Percentiles rank a stretch among this genome's conserved stretches.
These are phyloP conservation scores for Backusella psychrophila DNA, from an alignment of 192 early-diverging fungal genomes.

Conservation along the genomic window DNA sequence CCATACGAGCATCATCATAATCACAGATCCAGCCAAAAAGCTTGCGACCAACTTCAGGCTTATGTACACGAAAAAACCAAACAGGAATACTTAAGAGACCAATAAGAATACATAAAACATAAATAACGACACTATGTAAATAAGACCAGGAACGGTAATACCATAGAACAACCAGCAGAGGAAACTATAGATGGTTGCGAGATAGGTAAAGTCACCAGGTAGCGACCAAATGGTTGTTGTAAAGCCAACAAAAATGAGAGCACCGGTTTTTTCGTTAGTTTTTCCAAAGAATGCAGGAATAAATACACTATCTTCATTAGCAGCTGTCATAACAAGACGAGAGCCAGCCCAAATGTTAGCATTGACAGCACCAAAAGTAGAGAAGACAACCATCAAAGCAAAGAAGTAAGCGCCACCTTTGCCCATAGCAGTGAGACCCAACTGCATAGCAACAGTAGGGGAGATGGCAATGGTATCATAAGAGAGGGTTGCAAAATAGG, in stretches of 20 bases:
- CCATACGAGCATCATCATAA: slow-evolving; percentile 26
- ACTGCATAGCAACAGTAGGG: slow-evolving; percentile 59
- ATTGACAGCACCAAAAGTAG: slow-evolving; percentile 74
- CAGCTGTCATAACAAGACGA: slow-evolving; percentile 55
- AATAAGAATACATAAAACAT: slow-evolving; percentile 25
- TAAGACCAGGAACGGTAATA: slow-evolving; percentile 37
- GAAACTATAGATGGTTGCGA: slow-evolving; percentile 74
- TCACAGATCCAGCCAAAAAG: slow-evolving; percentile 30
- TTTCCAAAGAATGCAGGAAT: slow-evolving; percentile 60
- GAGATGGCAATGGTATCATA: slow-evolving; percentile 56
- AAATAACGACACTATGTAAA: slow-evolving; percentile 35
- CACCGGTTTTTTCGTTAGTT: slow-evolving; percentile 47
- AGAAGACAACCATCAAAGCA: slow-evolving; percentile 64
- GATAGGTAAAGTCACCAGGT: slow-evolving; percentile 55
- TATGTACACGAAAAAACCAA: slow-evolving; percentile 32
- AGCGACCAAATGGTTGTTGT: slow-evolving; percentile 56
- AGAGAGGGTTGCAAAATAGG: slow-evolving; percentile 77
- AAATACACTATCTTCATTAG: slow-evolving; percentile 55
- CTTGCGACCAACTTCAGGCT: slow-evolving; percentile 25
- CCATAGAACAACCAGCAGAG: slow-evolving; percentile 65
- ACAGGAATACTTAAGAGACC: slow-evolving; percentile 27
- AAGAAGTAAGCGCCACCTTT: slow-evolving; percentile 60
- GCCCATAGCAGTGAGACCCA: slow-evolving; percentile 67
- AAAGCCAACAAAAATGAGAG: slow-evolving; percentile 55
- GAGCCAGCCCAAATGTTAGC: slow-evolving; percentile 71